A percentile compares a stretch with the other conserved stretches of the same genome.
phyloP scores from a whole-genome alignment of 768 basidiomycete genomes.

The Neoboletus subvelutipes region DNA sequence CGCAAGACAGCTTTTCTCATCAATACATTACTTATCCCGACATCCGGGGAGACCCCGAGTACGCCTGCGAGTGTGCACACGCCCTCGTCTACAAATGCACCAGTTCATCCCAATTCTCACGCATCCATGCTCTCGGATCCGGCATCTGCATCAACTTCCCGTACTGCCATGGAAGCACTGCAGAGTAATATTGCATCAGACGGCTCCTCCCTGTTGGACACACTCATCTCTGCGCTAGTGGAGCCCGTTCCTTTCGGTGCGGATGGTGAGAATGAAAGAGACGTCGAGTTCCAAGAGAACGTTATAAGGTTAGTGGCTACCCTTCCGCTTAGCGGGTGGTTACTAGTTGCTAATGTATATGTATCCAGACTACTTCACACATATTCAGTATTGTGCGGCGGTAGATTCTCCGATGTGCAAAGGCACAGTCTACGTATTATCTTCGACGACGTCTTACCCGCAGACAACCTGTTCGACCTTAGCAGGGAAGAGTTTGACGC shows the following conservation, averaged over 20 bases:
- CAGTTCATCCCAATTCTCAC: conserved; percentile 73
- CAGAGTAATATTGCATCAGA: conserved; percentile 31
- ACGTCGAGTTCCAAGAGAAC: conserved; percentile 68
- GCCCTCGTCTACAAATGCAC: conserved; percentile 26
- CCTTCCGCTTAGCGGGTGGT: not conserved
- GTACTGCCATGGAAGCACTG: conserved; percentile 49
- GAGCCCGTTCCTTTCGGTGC: conserved; percentile 61
- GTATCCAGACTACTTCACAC: conserved; percentile 49
- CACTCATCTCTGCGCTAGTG: conserved; percentile 51
- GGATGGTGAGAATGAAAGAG: conserved; percentile 64
- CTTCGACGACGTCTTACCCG: conserved; percentile 22
- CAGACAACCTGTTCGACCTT: conserved; percentile 30
- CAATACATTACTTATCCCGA: conserved; percentile 63
- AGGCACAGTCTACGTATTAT: conserved; percentile 29
- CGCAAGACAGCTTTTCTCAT: conserved; percentile 80
- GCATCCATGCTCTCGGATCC: conserved; percentile 61
- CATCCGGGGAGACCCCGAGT: conserved; percentile 13
- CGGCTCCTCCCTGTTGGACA: conserved; percentile 40
- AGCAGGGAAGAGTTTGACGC: conserved; percentile 25
- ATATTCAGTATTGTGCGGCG: conserved; percentile 44
- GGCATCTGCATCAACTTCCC: conserved; percentile 48
- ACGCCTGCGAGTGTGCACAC: conserved; percentile 18
- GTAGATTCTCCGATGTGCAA: conserved; percentile 31
- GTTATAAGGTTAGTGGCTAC: conserved; percentile 44
- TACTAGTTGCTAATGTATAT: conserved; percentile 4